Conservation (phyloP, 768 basidiomycete species). For the Russula emetica region DNA sequence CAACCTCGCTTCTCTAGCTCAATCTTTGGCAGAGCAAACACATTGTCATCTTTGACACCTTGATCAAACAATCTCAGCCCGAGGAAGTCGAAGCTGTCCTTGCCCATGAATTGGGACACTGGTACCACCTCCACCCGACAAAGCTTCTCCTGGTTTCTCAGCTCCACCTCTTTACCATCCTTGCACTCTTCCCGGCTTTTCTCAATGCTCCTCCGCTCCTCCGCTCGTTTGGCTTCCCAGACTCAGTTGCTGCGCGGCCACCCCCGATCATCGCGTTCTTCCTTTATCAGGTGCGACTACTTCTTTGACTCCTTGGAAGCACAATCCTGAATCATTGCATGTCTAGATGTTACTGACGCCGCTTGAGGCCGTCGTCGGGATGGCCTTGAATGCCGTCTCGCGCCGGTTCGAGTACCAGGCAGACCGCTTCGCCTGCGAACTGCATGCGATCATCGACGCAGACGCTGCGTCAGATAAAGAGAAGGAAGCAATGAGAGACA, state of each 20-base stretch:
- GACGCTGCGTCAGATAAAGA: slow-evolving; percentile 41
- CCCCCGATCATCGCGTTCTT: slow-evolving; percentile 85
- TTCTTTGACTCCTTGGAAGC: background rate
- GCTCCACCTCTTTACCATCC: slow-evolving; percentile 80
- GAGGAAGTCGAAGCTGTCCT: slow-evolving; percentile 98
- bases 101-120: slow-evolving; percentile 94
- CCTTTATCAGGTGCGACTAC: slow-evolving; percentile 62
- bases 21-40: slow-evolving; percentile 68
- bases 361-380: slow-evolving; percentile 65
- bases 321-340: background rate
- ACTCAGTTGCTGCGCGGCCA: slow-evolving; percentile 55
- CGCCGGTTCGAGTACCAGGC: slow-evolving; percentile 91
- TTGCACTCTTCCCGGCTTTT: slow-evolving; percentile 88
- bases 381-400: slow-evolving; percentile 76
- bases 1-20: background rate
- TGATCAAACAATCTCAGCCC: slow-evolving; percentile 85
- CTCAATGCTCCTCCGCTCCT: slow-evolving; percentile 74
- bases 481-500: slow-evolving; percentile 64
- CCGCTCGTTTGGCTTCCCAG: slow-evolving; percentile 74
- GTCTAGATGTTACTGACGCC: slow-evolving; percentile 74
- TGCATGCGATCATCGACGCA: slow-evolving; percentile 37
- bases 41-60: slow-evolving; percentile 95
- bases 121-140: slow-evolving; percentile 87
- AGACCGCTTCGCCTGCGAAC: slow-evolving; percentile 77
- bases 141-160: slow-evolving; percentile 86